Evolutionary conservation across 176 grass and related monocot species (phyloP), one percentile per base, ranked within the genome.

Genomic region (Ananas comosus): DNA sequence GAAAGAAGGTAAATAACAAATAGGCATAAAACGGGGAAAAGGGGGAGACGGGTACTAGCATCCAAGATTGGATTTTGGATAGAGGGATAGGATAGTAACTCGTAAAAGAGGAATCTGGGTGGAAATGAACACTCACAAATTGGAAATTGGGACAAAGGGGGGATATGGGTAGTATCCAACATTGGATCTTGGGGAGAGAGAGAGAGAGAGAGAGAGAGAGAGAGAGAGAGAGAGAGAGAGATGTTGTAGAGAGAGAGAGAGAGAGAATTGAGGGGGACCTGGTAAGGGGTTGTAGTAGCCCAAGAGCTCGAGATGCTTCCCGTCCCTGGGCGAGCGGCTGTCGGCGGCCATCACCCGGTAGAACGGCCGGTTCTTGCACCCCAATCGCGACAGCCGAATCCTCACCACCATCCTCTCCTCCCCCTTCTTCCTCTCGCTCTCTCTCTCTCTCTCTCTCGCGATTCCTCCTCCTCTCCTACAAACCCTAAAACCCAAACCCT

Each of bases 261-360:
- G 64, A 47, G 48, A 59, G 49, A 10, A 0, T 5, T 7, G 2
- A 24, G 3, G 25, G 25, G 25, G 51, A 79, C 87, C 84, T 0
- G 82, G 84, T 59, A 96, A 75, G 7, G 93, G 88, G 76, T 96
- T 92, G 81, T 87, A 96, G 76, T 92, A 96, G 16, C 86, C 89
- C 81, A 96, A 66, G 59, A 92, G 67, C 76, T 96, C 89, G 9
- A 96, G 89, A 23, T 92, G 93, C 76, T 87, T 89, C 67, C 92
- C 88, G 73, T 96, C 92, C 25, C 86, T 71, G 6, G 81, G 83
- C 28, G 79, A 96, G 61, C 88, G 78, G 67, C 92, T 89, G 64
- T 96, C 86, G 22, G 88, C 88, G 14, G 88, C 92, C 86, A 91
- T 91, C 8, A 96, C 76, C 13, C 92, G 67, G 67, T 96, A 96